Conservation (phyloP, 129 eudicot genomes). For the Erigeron canadensis region DNA sequence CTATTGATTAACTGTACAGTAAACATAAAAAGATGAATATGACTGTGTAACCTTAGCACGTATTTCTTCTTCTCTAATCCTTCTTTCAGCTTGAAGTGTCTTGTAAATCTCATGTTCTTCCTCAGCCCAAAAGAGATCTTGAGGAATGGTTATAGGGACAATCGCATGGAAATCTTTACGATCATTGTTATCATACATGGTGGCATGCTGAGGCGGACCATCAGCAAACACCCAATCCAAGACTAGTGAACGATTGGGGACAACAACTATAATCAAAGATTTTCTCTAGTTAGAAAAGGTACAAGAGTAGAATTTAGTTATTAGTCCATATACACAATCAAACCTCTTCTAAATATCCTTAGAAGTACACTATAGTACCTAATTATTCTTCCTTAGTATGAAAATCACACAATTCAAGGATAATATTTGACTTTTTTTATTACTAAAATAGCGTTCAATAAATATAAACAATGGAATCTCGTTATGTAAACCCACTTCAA, state of each 20-base stretch:
- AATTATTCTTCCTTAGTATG: too few relatives aligned
- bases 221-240: conserved; percentile 99
- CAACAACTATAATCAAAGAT: conserved; percentile 54
- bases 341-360: neutral
- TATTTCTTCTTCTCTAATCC: conserved; percentile 65
- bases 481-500: too few relatives aligned
- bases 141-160: conserved; percentile 58
- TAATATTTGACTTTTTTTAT: too few relatives aligned
- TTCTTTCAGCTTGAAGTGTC: conserved; percentile 84
- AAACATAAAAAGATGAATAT: neutral
- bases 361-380: neutral
- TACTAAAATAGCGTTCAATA: too few relatives aligned
- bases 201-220: conserved; percentile 86
- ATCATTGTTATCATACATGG: conserved; percentile 69
- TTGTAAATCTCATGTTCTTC: conserved; percentile 66
- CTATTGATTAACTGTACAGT: neutral
- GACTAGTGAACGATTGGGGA: conserved; percentile 79
- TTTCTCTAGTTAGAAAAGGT: conserved; percentile 20
- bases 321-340: neutral
- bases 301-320: neutral
- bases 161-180: conserved; percentile 87
- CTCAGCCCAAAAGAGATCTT: conserved; percentile 72
- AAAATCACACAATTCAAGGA: too few relatives aligned
- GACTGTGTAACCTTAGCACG: conserved; percentile 62
- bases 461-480: too few relatives aligned